These are phyloP conservation scores for Umbelopsis isabellina DNA, from an alignment of 192 early-diverging fungal genomes.

Conservation along the genomic window DNA sequence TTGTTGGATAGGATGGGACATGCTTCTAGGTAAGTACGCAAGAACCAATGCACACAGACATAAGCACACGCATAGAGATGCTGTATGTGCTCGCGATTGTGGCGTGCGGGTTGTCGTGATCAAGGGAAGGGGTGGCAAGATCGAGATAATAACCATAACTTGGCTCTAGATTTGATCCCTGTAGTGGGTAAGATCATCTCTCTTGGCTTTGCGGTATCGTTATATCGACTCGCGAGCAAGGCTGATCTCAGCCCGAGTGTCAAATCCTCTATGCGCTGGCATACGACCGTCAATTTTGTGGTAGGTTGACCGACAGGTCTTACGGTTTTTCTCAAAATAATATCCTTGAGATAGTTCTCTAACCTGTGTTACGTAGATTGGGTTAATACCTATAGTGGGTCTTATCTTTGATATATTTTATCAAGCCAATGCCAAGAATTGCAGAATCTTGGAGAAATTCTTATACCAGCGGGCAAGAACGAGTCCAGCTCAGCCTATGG, in stretches of 20 bases:
- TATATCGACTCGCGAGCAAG: constrained; percentile 32
- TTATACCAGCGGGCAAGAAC: constrained; percentile 28
- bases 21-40: constrained; percentile 24
- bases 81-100: no score
- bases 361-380: constrained; percentile 26
- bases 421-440: constrained; percentile 27
- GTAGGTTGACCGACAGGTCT: constrained; percentile 9
- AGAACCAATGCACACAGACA: no score
- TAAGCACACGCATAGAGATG: no score
- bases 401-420: constrained; percentile 34
- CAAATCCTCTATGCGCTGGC: constrained; percentile 29
- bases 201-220: constrained; percentile 24
- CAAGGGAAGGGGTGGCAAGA: no score
- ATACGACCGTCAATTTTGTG: constrained; percentile 34
- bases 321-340: no score
- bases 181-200: constrained; percentile 35
- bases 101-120: no score
- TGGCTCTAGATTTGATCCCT: constrained; percentile 29
- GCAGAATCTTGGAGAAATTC: constrained; percentile 19
- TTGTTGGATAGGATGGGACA: constrained; percentile 39
- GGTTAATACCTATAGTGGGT: constrained; percentile 35
- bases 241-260: constrained; percentile 24
- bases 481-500: background rate
- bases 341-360: background rate
- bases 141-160: background rate